Conservation (phyloP, 805 yeast genomes). For the Lipomyces sp. region DNA sequence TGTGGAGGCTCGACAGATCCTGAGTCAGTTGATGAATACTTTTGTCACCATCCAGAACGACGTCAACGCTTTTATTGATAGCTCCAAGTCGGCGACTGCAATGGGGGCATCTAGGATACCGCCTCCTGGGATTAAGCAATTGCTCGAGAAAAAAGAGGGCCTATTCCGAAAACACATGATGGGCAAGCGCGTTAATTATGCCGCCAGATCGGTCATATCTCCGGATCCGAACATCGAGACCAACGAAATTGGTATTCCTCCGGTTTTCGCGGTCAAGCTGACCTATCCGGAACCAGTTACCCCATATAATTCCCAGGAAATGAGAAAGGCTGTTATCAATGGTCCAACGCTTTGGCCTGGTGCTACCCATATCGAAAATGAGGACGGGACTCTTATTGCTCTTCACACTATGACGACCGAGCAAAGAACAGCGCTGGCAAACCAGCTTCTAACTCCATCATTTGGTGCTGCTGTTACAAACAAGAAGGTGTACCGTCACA, state of each 20-base stretch:
- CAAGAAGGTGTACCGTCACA: conserved; percentile 94
- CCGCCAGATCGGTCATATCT: conserved; percentile 98
- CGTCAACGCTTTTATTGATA: conserved; percentile 90
- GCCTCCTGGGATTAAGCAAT: conserved; percentile 95
- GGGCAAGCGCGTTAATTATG: conserved; percentile 99
- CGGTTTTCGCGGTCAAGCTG: conserved; percentile 92
- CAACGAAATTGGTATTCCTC: conserved; percentile 98
- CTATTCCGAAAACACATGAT: conserved; percentile 98
- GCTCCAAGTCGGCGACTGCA: conserved; percentile 81
- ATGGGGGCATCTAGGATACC: conserved; percentile 67
- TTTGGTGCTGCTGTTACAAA: conserved; percentile 52
- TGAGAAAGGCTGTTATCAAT: conserved; percentile 92
- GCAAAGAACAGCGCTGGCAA: conserved; percentile 93
- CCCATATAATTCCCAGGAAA: conserved; percentile 81
- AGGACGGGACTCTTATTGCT: conserved; percentile 84
- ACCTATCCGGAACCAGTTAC: conserved; percentile 99
- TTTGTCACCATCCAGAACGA: conserved; percentile 95
- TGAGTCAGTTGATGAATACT: conserved; percentile 86
- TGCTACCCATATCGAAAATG: conserved; percentile 93
- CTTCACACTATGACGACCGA: conserved; percentile 87
- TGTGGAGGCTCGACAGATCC: conserved; percentile 50
- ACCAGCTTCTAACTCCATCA: conserved; percentile 85
- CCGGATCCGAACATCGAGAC: conserved; percentile 99
- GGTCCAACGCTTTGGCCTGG: conserved; percentile 99
- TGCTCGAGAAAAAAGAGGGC: conserved; percentile 97